A percentile compares a stretch with the other conserved stretches of the same genome.
phyloP scores from a whole-genome alignment of 371 early-diverging fungal genomes.

The Apophysomyces ossiformis region DNA sequence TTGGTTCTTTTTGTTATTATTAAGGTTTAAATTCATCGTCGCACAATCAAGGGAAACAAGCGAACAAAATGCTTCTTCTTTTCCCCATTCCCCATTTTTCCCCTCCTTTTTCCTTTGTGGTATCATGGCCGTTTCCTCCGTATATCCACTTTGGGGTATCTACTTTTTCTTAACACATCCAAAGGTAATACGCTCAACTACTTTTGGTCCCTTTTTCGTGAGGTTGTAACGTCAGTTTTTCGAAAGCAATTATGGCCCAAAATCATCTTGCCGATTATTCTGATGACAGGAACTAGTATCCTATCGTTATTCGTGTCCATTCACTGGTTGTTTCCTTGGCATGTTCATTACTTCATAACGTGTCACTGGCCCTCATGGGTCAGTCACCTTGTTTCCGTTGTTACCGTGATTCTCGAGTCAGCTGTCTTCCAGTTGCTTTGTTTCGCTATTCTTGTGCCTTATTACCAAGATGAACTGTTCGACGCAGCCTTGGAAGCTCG shows the following conservation, averaged over 20 bases:
- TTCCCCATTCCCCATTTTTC: neutral
- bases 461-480: slow-evolving; percentile 55
- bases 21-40: neutral
- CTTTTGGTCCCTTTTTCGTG: too few relatives aligned
- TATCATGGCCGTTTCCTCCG: slow-evolving; percentile 31
- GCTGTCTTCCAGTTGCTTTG: slow-evolving; percentile 48
- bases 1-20: neutral
- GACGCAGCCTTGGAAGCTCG: slow-evolving; percentile 49
- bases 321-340: slow-evolving; percentile 24
- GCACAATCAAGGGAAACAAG: neutral
- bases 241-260: slow-evolving; percentile 35
- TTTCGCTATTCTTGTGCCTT: slow-evolving; percentile 52
- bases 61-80: neutral
- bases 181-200: slow-evolving; percentile 24
- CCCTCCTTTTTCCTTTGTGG: neutral
- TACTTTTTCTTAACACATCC: slow-evolving; percentile 51
- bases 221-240: too few relatives aligned
- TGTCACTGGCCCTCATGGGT: slow-evolving; percentile 56
- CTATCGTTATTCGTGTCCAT: slow-evolving; percentile 34
- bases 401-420: slow-evolving; percentile 49
- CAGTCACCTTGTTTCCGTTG: slow-evolving; percentile 45
- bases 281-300: slow-evolving; percentile 30
- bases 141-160: slow-evolving; percentile 46
- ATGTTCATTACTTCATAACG: slow-evolving; percentile 43
- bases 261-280: slow-evolving; percentile 29